phyloP scores from a whole-genome alignment of 208 protist genomes.

The Dictyostelium gargantuum region DNA sequence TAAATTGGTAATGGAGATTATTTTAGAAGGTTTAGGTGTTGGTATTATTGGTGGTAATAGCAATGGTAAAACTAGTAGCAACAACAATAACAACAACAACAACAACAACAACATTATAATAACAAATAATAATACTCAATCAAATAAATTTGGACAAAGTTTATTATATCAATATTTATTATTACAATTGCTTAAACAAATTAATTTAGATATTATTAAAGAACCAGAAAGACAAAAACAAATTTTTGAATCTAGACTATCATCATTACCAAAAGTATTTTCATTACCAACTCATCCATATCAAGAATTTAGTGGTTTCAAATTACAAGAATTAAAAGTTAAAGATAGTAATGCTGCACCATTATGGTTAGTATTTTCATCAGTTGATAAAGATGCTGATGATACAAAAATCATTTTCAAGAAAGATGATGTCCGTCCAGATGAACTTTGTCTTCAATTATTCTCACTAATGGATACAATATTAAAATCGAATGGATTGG shows the following conservation, averaged over 20 bases:
- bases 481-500: constrained; percentile 82
- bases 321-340: constrained; percentile 69
- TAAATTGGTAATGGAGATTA: constrained; percentile 27
- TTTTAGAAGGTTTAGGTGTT: constrained; percentile 31
- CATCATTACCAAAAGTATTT: background rate
- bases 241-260: constrained; percentile 1
- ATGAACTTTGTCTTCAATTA: constrained; percentile 93
- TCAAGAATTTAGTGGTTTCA: constrained; percentile 10
- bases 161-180: constrained; percentile 55
- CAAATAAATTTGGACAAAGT: constrained; percentile 2
- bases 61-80: background rate
- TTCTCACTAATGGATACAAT: constrained; percentile 92
- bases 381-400: constrained; percentile 4
- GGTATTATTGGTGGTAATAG: background rate
- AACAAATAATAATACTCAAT: background rate
- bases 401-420: constrained; percentile 80
- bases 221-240: constrained; percentile 32
- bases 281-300: constrained; percentile 30
- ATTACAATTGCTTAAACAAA: background rate
- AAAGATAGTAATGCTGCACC: constrained; percentile 74
- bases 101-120: background rate
- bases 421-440: constrained; percentile 93
- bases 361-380: constrained; percentile 81
- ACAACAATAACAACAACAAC: background rate
- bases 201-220: constrained; percentile 35